Evolutionary conservation across 768 basidiomycete genomes (phyloP).

Genomic region (Gymnopilus dilepis): DNA sequence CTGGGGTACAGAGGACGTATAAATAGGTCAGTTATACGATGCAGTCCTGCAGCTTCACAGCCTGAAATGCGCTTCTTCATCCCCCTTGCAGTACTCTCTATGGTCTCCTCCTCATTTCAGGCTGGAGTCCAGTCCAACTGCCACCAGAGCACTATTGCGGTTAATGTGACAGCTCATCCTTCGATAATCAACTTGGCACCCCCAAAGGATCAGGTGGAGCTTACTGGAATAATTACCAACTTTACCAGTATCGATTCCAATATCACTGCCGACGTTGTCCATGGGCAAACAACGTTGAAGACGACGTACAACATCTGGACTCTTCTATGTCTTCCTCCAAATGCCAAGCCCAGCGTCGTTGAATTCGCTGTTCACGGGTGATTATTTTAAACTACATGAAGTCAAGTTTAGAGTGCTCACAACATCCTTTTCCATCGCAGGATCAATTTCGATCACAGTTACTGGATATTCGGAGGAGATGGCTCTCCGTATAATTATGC

Average conservation of each 20-base stretch:
- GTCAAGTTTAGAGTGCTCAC: background rate
- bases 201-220: slow-evolving; percentile 12
- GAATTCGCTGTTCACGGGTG: slow-evolving; percentile 31
- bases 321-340: slow-evolving; percentile 21
- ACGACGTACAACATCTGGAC: slow-evolving; percentile 17
- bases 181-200: background rate
- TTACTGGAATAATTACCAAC: slow-evolving; percentile 11
- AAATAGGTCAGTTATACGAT: too few species aligned
- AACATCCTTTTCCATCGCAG: slow-evolving; percentile 7
- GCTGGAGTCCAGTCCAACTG: background rate
- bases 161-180: background rate
- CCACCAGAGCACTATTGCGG: slow-evolving; percentile 3
- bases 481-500: slow-evolving; percentile 28
- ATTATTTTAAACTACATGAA: too few species aligned
- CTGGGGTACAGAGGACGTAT: too few species aligned
- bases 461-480: slow-evolving; percentile 28
- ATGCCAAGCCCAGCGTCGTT: slow-evolving; percentile 14
- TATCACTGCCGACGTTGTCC: background rate
- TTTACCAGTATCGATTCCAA: slow-evolving; percentile 8
- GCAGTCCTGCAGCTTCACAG: too few species aligned
- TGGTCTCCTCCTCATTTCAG: background rate
- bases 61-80: background rate
- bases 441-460: slow-evolving; percentile 28
- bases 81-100: background rate
- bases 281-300: background rate